A percentile compares a stretch with the other conserved stretches of the same genome.
These are phyloP conservation scores for Achaetomium macrosporum DNA, from an alignment of 2,329 filamentous ascomycete genomes.

Conservation along the genomic window DNA sequence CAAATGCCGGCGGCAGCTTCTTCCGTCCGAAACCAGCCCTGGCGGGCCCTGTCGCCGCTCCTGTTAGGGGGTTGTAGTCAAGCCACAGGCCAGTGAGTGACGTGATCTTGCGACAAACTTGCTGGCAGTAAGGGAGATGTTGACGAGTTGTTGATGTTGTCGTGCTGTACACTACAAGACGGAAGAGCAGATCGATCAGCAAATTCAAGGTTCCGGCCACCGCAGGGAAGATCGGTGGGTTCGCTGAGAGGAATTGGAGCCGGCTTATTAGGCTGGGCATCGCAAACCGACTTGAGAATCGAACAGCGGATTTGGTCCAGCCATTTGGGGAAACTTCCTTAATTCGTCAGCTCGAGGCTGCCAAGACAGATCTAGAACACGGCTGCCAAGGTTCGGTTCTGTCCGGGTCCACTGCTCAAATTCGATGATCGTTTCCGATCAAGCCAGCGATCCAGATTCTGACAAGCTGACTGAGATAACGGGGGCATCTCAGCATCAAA, in stretches of 20 bases:
- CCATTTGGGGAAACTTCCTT: background rate
- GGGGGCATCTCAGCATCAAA: no score
- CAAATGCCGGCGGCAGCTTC: no score
- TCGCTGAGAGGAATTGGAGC: constrained; percentile 1
- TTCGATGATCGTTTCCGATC: background rate
- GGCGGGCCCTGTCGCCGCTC: no score
- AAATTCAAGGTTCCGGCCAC: constrained; percentile 3
- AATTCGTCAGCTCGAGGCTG: background rate
- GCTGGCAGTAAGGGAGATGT: no score
- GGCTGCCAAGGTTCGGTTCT: background rate
- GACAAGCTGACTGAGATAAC: background rate
- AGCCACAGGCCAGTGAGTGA: no score
- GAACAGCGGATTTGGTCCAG: background rate
- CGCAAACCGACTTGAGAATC: background rate
- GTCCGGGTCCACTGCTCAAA: background rate
- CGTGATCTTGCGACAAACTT: no score
- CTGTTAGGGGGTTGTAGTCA: no score
- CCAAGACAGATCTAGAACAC: constrained; percentile 11
- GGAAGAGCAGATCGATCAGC: background rate
- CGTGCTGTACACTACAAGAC: no score
- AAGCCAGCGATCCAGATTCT: background rate
- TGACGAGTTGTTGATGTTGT: no score
- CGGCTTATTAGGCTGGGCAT: background rate
- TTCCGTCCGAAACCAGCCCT: no score
- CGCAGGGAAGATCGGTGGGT: constrained; percentile 6